Percentiles rank a stretch among this genome's conserved stretches.
Conservation (phyloP, 306 rosid species). For the Oemleria cerasiformis region DNA sequence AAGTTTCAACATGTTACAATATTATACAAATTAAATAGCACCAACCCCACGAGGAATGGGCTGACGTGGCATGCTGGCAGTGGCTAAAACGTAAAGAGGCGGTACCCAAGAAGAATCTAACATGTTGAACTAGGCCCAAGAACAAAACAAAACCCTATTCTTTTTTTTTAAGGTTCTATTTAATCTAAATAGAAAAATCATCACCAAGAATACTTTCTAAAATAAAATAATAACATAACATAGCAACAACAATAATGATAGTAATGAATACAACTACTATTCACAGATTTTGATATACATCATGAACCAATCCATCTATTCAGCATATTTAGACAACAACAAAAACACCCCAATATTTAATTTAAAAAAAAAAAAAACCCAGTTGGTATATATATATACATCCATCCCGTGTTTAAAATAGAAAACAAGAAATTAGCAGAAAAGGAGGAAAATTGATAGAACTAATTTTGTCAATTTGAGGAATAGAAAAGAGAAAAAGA, state of each 20-base stretch:
- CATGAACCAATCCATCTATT: conserved; percentile 13
- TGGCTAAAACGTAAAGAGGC: conserved; percentile 34
- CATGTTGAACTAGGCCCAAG: conserved; percentile 19
- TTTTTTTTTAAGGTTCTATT: conserved; percentile 5
- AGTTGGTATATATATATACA: not conserved
- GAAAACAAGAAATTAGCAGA: not conserved
- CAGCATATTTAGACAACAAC: not conserved
- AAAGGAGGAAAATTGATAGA: not conserved
- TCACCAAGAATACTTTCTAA: not conserved
- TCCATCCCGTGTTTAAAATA: not conserved
- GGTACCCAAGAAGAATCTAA: conserved; percentile 46
- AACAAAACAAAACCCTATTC: conserved; percentile 31
- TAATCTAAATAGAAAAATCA: not conserved
- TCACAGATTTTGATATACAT: conserved; percentile 11
- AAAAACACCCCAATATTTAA: not conserved
- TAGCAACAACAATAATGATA: too few relatives aligned
- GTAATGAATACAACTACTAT: too few relatives aligned
- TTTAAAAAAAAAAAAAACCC: not conserved
- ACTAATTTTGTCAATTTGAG: not conserved
- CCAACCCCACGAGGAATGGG: conserved; percentile 41
- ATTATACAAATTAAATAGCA: conserved; percentile 7
- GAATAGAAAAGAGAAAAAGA: not conserved
- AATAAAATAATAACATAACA: not conserved
- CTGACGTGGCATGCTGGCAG: conserved; percentile 42
- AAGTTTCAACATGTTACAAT: not conserved